Evolutionary conservation across 2,329 filamentous ascomycete species (phyloP), one percentile per base, ranked within the genome.

Genomic region (Fusarium tricinctum): DNA sequence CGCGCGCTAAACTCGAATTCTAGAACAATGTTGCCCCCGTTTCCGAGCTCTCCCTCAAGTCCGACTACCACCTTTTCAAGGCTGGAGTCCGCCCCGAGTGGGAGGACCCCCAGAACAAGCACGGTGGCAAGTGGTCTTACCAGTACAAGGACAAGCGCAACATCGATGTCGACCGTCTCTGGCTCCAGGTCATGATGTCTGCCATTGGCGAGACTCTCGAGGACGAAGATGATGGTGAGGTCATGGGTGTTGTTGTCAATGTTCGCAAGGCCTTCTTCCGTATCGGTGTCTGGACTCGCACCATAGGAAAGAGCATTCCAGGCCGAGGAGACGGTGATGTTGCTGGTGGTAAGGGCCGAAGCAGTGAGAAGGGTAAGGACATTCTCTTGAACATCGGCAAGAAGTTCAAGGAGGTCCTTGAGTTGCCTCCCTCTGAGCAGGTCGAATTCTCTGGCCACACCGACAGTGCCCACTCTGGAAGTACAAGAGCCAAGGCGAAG

Each of bases 21-120:
- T 32, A 99, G 97, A 99, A 99, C 88, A 99, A 99, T 82, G 97
- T 99, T 80, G 93, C 95, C 50, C 91, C 94, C 43, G 95, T 97
- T 74, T 97, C 95, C 74, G 94, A 98, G 76, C 91, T 99, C 43
- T 93, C 94, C 44, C 90, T 97, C 78, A 99, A 99, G 86, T 97
- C 96, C 78, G 96, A 99, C 81, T 99, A 99, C 84, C 97, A 99
- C 79, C 92, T 99, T 44, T 99, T 99, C 91, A 99, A 99, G 86
- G 91, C 91, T 75, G 94, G 94, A 71, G 93, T 99, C 68, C 93
- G 96, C 69, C 96, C 96, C 35, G 97, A 99, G 83, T 99, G 96
- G 96, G 96, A 99, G 82, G 96, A 99, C 79, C 86, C 89, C 26
- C 94, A 98, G 85, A 99, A 99, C 86, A 99, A 98, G 88, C 94